A percentile compares a stretch with the other conserved stretches of the same genome.
These are phyloP conservation scores for Cardamine chenopodiifolia DNA, from an alignment of 345 rosid genomes.

Conservation along the genomic window DNA sequence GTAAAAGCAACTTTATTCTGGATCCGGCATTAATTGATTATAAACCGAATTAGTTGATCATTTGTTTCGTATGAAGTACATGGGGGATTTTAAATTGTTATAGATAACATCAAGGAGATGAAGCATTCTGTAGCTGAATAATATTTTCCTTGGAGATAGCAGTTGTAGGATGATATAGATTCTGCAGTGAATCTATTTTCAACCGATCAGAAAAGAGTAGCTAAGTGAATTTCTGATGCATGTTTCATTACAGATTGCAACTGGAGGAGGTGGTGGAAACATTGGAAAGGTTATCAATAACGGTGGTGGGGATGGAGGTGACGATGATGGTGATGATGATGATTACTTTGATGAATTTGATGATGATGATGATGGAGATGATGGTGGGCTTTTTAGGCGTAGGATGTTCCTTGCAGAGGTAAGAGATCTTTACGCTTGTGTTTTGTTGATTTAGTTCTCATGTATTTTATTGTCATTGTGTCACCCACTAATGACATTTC, in stretches of 20 bases:
- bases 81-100: background rate
- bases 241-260: constrained; percentile 65
- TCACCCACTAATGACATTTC: constrained; percentile 13
- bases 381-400: constrained; percentile 85
- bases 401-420: constrained; percentile 89
- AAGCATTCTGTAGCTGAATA: background rate
- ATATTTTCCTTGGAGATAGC: constrained; percentile 9
- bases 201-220: background rate
- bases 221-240: constrained; percentile 21
- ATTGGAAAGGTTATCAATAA: constrained; percentile 79
- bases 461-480: constrained; percentile 4
- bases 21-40: background rate
- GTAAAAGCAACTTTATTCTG: background rate
- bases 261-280: constrained; percentile 94
- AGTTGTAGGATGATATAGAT: constrained; percentile 1
- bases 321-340: constrained; percentile 92
- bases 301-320: constrained; percentile 98
- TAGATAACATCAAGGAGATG: constrained; percentile 3
- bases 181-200: constrained; percentile 6
- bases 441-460: background rate
- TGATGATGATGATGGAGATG: constrained; percentile 89
- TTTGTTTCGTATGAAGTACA: background rate
- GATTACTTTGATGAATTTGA: constrained; percentile 92
- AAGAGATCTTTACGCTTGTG: constrained; percentile 19
- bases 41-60: background rate